phyloP scores from a whole-genome alignment of 169 alveolate genomes.

The Theileria parva region DNA sequence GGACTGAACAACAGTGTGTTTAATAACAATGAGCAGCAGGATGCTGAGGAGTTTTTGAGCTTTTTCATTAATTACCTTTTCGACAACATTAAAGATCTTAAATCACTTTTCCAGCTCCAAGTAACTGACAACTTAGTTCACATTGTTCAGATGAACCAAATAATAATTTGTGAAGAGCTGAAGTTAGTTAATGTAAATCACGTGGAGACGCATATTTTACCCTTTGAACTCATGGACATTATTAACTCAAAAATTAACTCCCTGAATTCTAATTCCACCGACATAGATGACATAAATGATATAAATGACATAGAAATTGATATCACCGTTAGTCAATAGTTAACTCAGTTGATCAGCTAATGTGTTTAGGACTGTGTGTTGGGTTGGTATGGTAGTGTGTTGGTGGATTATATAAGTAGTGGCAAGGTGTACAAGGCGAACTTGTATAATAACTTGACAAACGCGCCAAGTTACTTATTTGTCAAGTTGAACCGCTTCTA shows the following conservation, averaged over 20 bases:
- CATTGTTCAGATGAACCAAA: constrained; percentile 27
- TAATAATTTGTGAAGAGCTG: constrained; percentile 30
- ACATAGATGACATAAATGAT: neutral
- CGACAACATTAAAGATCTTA: neutral
- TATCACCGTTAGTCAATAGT: neutral
- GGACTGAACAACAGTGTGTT: constrained; percentile 29
- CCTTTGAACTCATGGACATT: constrained; percentile 22
- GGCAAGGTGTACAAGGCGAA: constrained; percentile 32
- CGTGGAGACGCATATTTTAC: constrained; percentile 46
- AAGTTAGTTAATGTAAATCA: constrained; percentile 39
- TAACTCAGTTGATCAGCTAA: too few relatives aligned
- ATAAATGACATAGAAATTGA: neutral
- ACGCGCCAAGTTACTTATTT: constrained; percentile 58
- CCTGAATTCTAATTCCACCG: too few relatives aligned
- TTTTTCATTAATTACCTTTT: constrained; percentile 15
- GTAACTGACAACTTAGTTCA: neutral
- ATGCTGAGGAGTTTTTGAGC: constrained; percentile 61
- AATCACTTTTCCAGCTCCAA: neutral
- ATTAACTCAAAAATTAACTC: too few relatives aligned
- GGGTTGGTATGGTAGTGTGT: constrained; percentile 37
- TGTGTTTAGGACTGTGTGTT: constrained; percentile 44
- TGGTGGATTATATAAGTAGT: constrained; percentile 33
- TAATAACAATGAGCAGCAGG: constrained; percentile 50
- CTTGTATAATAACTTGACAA: constrained; percentile 29
- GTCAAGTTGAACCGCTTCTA: constrained; percentile 69